A percentile compares a stretch with the other conserved stretches of the same genome.
phyloP scores from a whole-genome alignment of 345 rosid species.

The Turritis glabra region DNA sequence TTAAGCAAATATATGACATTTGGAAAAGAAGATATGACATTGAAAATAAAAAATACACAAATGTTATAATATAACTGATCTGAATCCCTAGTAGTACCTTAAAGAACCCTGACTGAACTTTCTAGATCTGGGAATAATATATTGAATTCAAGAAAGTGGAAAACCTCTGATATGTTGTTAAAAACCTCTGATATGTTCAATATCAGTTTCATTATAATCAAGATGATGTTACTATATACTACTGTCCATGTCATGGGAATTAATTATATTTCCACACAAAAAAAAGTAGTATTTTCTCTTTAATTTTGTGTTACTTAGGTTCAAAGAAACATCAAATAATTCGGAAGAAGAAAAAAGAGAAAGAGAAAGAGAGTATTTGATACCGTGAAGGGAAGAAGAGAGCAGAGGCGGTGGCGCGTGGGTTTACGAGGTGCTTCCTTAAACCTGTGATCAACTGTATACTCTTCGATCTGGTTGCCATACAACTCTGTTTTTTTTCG shows the following conservation, averaged over 20 bases:
- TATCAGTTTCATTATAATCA: background rate
- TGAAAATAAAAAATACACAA: background rate
- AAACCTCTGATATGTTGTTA: background rate
- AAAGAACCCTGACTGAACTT: background rate
- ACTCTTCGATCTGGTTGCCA: constrained; percentile 64
- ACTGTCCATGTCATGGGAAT: background rate
- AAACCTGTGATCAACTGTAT: constrained; percentile 49
- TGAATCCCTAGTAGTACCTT: background rate
- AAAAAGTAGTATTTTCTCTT: background rate
- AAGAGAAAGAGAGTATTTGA: constrained; percentile 8
- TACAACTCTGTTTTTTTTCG: constrained; percentile 32
- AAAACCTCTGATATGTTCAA: background rate
- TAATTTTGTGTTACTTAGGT: background rate
- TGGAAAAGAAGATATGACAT: background rate
- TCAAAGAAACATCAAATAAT: background rate
- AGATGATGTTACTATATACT: background rate
- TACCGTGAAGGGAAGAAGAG: constrained; percentile 19
- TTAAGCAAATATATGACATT: background rate
- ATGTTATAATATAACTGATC: background rate
- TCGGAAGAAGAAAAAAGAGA: background rate
- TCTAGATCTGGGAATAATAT: constrained; percentile 26
- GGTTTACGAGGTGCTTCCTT: constrained; percentile 45
- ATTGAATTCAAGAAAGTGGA: background rate
- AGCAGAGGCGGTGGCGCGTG: constrained; percentile 34
- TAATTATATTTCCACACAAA: background rate